phyloP scores from a whole-genome alignment of 2,329 filamentous ascomycete species.

The Fusarium sp. region DNA sequence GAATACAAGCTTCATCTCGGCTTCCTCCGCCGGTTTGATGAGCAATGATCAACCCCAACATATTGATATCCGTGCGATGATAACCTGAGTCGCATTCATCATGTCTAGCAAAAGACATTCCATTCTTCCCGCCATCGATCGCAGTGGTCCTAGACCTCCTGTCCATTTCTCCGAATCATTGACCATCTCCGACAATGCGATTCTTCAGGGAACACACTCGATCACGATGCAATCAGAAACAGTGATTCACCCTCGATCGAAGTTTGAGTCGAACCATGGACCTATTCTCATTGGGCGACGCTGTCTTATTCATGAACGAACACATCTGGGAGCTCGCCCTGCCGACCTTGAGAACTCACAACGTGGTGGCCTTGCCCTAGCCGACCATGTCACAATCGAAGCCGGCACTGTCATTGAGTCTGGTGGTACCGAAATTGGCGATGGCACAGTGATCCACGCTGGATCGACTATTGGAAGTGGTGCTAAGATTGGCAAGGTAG shows the following conservation, averaged over 20 bases:
- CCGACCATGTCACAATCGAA: slow-evolving; percentile 73
- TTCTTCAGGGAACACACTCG: slow-evolving; percentile 77
- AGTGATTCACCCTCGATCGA: slow-evolving; percentile 87
- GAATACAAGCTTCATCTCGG: slow-evolving; percentile 18
- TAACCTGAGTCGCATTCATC: slow-evolving; percentile 11
- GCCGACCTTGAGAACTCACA: slow-evolving; percentile 41
- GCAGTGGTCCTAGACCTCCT: slow-evolving; percentile 69
- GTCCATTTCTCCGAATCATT: slow-evolving; percentile 71
- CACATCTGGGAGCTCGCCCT: slow-evolving; percentile 64
- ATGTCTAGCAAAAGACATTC: slow-evolving; percentile 68
- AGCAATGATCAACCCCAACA: slow-evolving; percentile 26
- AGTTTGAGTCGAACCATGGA: slow-evolving; percentile 81
- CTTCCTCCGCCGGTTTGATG: not conserved
- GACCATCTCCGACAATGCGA: slow-evolving; percentile 72
- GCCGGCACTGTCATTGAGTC: slow-evolving; percentile 71
- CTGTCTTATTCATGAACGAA: slow-evolving; percentile 83
- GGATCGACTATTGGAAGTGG: slow-evolving; percentile 70
- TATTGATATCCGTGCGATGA: slow-evolving; percentile 11
- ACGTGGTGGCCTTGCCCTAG: slow-evolving; percentile 66
- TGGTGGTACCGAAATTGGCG: slow-evolving; percentile 71
- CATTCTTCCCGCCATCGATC: slow-evolving; percentile 64
- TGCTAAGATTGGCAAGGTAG: slow-evolving; percentile 72
- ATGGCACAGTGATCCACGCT: slow-evolving; percentile 71
- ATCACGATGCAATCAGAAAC: slow-evolving; percentile 83
- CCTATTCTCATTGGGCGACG: slow-evolving; percentile 84